Percentiles rank a stretch among this genome's conserved stretches.
phyloP scores from a whole-genome alignment of 2,329 filamentous ascomycete species.

The Colletotrichum camelliae region DNA sequence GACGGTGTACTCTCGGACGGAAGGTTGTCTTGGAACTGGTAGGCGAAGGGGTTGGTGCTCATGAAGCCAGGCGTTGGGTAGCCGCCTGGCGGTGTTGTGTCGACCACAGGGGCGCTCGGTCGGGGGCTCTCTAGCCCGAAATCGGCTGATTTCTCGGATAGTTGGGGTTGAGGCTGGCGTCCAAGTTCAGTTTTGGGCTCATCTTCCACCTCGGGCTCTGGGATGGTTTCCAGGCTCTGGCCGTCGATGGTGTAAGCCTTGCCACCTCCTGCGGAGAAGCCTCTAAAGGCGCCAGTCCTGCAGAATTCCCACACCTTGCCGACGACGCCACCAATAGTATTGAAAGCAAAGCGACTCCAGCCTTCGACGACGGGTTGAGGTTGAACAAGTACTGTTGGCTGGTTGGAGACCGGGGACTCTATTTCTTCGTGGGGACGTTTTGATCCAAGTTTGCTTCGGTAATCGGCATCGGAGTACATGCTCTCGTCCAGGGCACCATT shows the following conservation, averaged over 20 bases:
- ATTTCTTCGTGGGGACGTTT: constrained; percentile 43
- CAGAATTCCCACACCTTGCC: constrained; percentile 89
- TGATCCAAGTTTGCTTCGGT: constrained; percentile 57
- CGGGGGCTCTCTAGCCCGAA: not conserved
- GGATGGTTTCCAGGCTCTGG: not conserved
- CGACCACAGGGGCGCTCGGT: not conserved
- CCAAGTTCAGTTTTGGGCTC: not conserved
- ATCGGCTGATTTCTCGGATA: not conserved
- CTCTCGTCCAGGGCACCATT: constrained; percentile 54
- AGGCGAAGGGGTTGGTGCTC: not conserved
- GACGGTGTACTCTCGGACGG: constrained; percentile 48
- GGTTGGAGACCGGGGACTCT: constrained; percentile 36
- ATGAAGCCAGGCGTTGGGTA: constrained; percentile 36
- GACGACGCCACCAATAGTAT: constrained; percentile 68
- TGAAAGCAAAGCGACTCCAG: constrained; percentile 66
- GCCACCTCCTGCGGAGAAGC: constrained; percentile 88
- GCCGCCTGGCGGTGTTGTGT: constrained; percentile 22
- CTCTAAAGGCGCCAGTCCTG: constrained; percentile 73
- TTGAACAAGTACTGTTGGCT: constrained; percentile 37
- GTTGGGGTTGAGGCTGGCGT: not conserved
- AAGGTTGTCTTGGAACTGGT: constrained; percentile 29
- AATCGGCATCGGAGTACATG: constrained; percentile 62
- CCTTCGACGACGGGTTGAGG: constrained; percentile 39
- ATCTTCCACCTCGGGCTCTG: not conserved
- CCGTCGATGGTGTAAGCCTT: constrained; percentile 65